Evolutionary conservation across 495 filamentous ascomycete genomes (phyloP).

Genomic region (Aspergillus kassunensis): DNA sequence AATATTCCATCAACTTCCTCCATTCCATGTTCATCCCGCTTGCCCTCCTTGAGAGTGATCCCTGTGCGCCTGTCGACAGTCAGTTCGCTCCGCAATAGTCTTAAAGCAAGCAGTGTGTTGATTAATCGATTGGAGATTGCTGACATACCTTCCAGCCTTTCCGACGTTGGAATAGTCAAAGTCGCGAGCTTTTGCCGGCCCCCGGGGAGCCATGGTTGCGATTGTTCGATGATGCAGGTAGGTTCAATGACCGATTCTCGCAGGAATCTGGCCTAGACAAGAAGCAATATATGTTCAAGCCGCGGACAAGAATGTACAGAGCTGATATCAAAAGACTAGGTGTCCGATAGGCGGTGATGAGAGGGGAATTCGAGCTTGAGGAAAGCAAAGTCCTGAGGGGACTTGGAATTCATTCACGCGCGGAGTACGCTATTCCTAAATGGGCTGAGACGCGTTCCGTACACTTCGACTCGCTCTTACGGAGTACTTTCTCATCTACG

Average conservation of each 20-base stretch:
- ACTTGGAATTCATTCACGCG: constrained; percentile 36
- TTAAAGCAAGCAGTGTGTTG: background rate
- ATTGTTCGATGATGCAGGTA: constrained; percentile 8
- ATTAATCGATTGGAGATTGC: background rate
- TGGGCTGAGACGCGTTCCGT: constrained; percentile 37
- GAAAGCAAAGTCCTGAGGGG: constrained; percentile 19
- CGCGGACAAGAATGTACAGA: background rate
- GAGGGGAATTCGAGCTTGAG: background rate
- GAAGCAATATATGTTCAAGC: background rate
- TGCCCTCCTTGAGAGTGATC: constrained; percentile 72
- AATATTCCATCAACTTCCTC: constrained; percentile 82
- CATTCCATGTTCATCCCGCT: constrained; percentile 88
- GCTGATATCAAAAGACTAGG: too few species aligned
- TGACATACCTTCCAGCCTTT: constrained; percentile 55
- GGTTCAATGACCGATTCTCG: background rate
- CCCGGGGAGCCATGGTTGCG: constrained; percentile 44
- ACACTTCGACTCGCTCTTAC: background rate
- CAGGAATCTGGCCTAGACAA: background rate
- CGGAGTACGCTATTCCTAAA: constrained; percentile 38
- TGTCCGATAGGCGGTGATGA: too few species aligned
- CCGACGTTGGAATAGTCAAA: constrained; percentile 62
- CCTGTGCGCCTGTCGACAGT: constrained; percentile 66
- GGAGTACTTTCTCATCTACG: background rate
- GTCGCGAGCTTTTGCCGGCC: constrained; percentile 48
- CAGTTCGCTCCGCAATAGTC: background rate